phyloP scores from a whole-genome alignment of 2,329 filamentous ascomycete genomes.

The Orbilia blumenaviensis region DNA sequence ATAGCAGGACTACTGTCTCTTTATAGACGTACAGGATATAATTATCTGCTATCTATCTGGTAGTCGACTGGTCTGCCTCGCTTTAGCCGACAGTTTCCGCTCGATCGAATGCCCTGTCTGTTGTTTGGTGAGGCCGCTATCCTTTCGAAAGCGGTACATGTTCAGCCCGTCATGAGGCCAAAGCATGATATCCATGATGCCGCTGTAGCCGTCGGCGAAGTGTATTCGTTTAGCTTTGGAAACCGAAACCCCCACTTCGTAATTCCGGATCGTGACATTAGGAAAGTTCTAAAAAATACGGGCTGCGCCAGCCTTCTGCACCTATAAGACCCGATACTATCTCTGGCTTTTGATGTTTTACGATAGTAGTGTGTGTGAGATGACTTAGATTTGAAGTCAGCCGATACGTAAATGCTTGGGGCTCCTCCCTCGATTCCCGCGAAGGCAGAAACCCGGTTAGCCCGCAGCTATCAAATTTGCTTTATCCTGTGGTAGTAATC shows the following conservation, averaged over 20 bases:
- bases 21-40: conserved; percentile 14
- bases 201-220: conserved; percentile 13
- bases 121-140: not conserved
- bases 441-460: not conserved
- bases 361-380: conserved; percentile 1
- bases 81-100: not conserved
- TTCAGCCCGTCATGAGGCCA: conserved; percentile 9
- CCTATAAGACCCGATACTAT: conserved; percentile 20
- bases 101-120: not conserved
- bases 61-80: not conserved
- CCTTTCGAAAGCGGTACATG: not conserved
- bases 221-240: not conserved
- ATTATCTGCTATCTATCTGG: too few relatives aligned
- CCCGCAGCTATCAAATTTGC: not conserved
- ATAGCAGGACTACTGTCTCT: not conserved
- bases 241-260: conserved; percentile 34
- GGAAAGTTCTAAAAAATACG: conserved; percentile 7
- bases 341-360: not conserved
- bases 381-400: not conserved
- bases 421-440: not conserved
- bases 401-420: conserved; percentile 1
- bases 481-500: not conserved
- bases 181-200: not conserved
- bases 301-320: not conserved
- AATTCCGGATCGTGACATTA: conserved; percentile 27